Evolutionary conservation across 2,329 filamentous ascomycete species (phyloP).

Genomic region (Trichocomaceae sp.): DNA sequence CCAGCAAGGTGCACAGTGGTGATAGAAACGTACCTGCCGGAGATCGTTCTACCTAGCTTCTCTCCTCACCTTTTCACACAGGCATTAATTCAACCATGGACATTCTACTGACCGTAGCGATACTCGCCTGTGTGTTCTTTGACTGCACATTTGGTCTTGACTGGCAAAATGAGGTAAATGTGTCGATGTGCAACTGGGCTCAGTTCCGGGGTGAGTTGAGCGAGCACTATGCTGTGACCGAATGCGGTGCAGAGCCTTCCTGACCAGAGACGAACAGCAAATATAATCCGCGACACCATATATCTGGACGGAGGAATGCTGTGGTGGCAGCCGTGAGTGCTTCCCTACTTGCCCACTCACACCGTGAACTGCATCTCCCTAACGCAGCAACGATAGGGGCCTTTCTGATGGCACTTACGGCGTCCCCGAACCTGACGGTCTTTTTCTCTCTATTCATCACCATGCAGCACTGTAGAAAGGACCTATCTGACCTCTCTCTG

Average conservation of each 20-base stretch:
- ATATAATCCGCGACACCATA: constrained; percentile 54
- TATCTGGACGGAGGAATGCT: constrained; percentile 60
- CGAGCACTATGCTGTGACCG: not conserved
- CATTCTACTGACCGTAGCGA: not conserved
- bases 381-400: constrained; percentile 2
- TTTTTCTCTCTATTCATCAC: constrained; percentile 17
- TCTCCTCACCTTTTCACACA: not conserved
- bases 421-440: constrained; percentile 37
- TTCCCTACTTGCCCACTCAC: no score
- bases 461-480: not conserved
- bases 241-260: no score
- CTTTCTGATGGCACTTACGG: constrained; percentile 16
- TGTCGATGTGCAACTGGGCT: constrained; percentile 58
- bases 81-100: not conserved
- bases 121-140: not conserved
- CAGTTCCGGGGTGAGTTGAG: constrained; percentile 31
- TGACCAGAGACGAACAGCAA: constrained; percentile 37
- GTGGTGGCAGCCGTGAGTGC: constrained; percentile 43
- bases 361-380: constrained; percentile 1
- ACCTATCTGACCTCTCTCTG: not conserved
- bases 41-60: not conserved
- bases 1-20: not conserved
- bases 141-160: not conserved
- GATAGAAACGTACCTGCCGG: not conserved
- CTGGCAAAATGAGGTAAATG: constrained; percentile 46